Percentiles rank a stretch among this genome's conserved stretches.
phyloP scores from a whole-genome alignment of 2,329 filamentous ascomycete species.

The Curvularia sp. region DNA sequence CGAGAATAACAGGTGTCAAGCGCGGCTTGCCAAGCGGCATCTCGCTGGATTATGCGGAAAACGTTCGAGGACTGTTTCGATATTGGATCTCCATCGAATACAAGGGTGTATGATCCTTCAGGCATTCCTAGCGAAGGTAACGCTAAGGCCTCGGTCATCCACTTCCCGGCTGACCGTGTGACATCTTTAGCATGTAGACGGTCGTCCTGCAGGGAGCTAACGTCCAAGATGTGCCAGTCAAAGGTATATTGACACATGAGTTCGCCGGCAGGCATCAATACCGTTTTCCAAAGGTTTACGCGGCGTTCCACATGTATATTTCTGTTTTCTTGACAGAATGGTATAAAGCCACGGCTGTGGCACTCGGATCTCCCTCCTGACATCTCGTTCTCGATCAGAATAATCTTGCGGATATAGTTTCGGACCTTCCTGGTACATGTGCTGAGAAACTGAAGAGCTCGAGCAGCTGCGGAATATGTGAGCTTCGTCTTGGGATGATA shows the following conservation, averaged over 20 bases:
- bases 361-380: slow-evolving; percentile 1
- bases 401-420: neutral
- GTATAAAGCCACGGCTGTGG: slow-evolving; percentile 17
- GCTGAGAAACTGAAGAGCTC: neutral
- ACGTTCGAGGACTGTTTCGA: neutral
- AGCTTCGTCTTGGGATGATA: neutral
- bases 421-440: neutral
- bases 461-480: neutral
- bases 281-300: slow-evolving; percentile 5
- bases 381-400: neutral
- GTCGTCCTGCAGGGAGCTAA: neutral
- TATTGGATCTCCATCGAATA: slow-evolving; percentile 15
- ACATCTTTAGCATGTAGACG: neutral
- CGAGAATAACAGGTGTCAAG: neutral
- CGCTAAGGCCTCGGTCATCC: slow-evolving; percentile 14
- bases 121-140: slow-evolving; percentile 19
- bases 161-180: neutral
- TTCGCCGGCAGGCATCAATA: neutral
- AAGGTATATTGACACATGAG: neutral
- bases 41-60: neutral
- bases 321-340: slow-evolving; percentile 13
- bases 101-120: slow-evolving; percentile 8
- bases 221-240: no score
- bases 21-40: slow-evolving; percentile 3
- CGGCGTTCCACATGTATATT: slow-evolving; percentile 6